These are phyloP conservation scores for Mycena pura DNA, from an alignment of 768 basidiomycete genomes.

Conservation along the genomic window DNA sequence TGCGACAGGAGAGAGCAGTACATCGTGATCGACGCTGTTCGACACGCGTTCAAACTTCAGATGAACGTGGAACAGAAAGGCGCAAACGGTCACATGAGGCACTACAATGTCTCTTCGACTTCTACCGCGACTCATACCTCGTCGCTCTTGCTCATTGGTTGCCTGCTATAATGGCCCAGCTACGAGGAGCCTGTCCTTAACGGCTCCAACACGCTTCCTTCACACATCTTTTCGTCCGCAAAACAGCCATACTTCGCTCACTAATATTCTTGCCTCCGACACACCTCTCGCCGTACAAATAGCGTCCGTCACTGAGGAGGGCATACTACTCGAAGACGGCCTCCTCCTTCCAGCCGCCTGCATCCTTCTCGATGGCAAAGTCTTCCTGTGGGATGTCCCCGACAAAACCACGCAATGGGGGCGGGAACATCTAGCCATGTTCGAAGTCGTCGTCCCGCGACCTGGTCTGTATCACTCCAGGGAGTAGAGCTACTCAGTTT, in stretches of 20 bases:
- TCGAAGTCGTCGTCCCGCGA: conserved; percentile 82
- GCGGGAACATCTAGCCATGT: conserved; percentile 76
- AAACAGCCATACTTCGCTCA: conserved; percentile 50
- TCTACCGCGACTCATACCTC: neutral
- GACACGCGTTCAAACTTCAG: neutral
- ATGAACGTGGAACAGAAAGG: neutral
- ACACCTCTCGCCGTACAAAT: conserved; percentile 76
- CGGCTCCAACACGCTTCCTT: neutral
- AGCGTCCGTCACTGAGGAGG: conserved; percentile 63
- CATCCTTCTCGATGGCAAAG: conserved; percentile 85
- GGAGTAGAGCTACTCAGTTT: neutral
- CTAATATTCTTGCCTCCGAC: conserved; percentile 77
- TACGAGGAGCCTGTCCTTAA: neutral
- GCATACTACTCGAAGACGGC: conserved; percentile 79
- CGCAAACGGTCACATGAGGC: neutral
- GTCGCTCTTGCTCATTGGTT: neutral
- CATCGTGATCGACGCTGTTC: neutral
- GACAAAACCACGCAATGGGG: conserved; percentile 70
- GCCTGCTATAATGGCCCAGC: neutral
- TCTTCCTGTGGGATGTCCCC: conserved; percentile 91
- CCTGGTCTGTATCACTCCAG: conserved; percentile 67
- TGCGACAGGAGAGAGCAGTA: neutral
- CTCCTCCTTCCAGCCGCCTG: conserved; percentile 78
- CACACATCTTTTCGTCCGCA: conserved; percentile 25
- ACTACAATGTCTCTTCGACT: conserved; percentile 4